Conservation (phyloP, 1,284 basidiomycete genomes). For the Agaricales sp. region DNA sequence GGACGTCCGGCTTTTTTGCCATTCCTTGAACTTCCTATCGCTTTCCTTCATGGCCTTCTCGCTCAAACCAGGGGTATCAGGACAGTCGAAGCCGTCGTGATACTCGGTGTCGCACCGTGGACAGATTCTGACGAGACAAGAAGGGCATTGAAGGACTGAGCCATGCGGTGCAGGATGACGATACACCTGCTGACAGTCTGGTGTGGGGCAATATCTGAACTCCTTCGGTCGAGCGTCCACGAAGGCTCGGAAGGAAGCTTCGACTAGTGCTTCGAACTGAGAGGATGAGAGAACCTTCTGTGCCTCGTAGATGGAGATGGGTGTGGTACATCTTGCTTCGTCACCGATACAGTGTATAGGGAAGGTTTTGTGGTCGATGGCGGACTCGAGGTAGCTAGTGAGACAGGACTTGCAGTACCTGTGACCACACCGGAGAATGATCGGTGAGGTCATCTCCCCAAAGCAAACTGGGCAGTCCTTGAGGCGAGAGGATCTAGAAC, state of each 20-base stretch:
- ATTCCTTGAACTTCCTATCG: not conserved
- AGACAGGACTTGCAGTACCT: constrained; percentile 42
- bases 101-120: constrained; percentile 24
- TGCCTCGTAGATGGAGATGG: constrained; percentile 40
- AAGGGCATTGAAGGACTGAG: constrained; percentile 27
- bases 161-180: constrained; percentile 18
- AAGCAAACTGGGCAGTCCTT: constrained; percentile 40
- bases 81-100: constrained; percentile 15
- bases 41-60: not conserved
- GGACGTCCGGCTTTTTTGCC: not conserved
- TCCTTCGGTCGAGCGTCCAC: constrained; percentile 33
- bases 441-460: constrained; percentile 30
- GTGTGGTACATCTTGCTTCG: constrained; percentile 32
- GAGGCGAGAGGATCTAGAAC: not conserved
- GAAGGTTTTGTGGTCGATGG: constrained; percentile 31
- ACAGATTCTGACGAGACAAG: constrained; percentile 42
- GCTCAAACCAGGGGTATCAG: not conserved
- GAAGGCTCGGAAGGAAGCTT: constrained; percentile 32
- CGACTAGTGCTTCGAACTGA: constrained; percentile 33
- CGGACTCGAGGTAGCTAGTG: constrained; percentile 37
- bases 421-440: constrained; percentile 40
- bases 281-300: constrained; percentile 31
- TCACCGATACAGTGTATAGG: constrained; percentile 45
- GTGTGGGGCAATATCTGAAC: constrained; percentile 43
- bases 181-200: constrained; percentile 48